phyloP scores from a whole-genome alignment of 2,329 filamentous ascomycete genomes.

The Pseudocercospora cruenta region DNA sequence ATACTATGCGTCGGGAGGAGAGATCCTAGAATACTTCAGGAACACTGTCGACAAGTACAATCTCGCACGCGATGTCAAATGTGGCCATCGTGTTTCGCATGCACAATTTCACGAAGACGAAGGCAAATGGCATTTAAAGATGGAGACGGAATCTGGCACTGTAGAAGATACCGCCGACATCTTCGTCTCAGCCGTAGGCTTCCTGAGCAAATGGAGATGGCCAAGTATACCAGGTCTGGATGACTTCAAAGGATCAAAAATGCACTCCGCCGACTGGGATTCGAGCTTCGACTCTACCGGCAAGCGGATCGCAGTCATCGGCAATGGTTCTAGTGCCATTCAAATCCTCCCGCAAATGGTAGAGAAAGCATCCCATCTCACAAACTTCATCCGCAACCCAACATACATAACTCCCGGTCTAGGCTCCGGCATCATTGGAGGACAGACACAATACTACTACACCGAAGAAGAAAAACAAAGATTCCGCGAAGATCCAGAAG shows the following conservation, averaged over 20 bases:
- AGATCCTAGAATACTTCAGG: conserved; percentile 49
- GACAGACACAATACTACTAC: conserved; percentile 36
- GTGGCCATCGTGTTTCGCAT: conserved; percentile 41
- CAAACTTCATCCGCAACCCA: conserved; percentile 39
- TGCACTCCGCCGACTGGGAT: conserved; percentile 49
- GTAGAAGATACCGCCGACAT: conserved; percentile 40
- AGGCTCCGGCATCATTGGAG: conserved; percentile 33
- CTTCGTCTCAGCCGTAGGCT: conserved; percentile 40
- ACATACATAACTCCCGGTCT: conserved; percentile 42
- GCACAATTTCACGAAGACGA: conserved; percentile 15
- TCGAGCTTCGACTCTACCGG: conserved; percentile 41
- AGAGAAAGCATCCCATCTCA: conserved; percentile 39
- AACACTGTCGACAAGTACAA: conserved; percentile 44
- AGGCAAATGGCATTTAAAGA: conserved; percentile 43
- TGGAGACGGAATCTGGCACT: conserved; percentile 35
- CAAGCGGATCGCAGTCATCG: conserved; percentile 48
- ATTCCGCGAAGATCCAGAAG: conserved; percentile 38
- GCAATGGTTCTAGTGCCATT: conserved; percentile 46
- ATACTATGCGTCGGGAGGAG: conserved; percentile 45
- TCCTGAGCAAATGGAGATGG: conserved; percentile 40
- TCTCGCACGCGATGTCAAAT: conserved; percentile 45
- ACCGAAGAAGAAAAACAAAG: conserved; percentile 38
- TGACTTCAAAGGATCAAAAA: conserved; percentile 47
- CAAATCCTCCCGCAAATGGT: conserved; percentile 48
- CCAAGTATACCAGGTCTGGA: conserved; percentile 47